Conservation (phyloP, 2,329 filamentous ascomycete genomes). For the Aspergillus novoparasiticus region DNA sequence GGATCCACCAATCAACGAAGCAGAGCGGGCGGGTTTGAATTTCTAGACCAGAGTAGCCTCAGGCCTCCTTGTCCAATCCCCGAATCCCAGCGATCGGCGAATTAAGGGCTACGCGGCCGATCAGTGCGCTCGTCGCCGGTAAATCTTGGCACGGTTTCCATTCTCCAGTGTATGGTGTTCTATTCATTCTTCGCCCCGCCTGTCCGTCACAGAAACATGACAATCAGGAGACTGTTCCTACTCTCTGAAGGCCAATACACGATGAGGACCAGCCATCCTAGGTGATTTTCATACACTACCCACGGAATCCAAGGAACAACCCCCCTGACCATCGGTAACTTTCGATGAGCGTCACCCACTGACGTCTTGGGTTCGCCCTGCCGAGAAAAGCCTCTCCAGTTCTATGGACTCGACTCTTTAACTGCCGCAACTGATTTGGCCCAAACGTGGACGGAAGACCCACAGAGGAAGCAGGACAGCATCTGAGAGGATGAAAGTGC, state of each 20-base stretch:
- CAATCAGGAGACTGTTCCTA: slow-evolving; percentile 4
- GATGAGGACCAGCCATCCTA: neutral
- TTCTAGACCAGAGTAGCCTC: slow-evolving; percentile 11
- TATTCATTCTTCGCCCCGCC: slow-evolving; percentile 7
- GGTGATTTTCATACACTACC: neutral
- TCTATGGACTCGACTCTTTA: neutral
- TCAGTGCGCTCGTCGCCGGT: slow-evolving; percentile 14
- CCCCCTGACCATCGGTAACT: slow-evolving; percentile 29
- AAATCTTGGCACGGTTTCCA: slow-evolving; percentile 27
- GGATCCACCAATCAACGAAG: neutral
- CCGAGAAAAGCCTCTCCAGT: neutral
- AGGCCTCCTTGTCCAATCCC: slow-evolving; percentile 9
- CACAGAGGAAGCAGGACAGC: neutral
- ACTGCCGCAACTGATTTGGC: slow-evolving; percentile 5
- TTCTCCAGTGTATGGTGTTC: slow-evolving; percentile 4
- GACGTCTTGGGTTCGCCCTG: slow-evolving; percentile 21
- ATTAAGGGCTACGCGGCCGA: slow-evolving; percentile 22
- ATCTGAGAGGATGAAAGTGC: neutral
- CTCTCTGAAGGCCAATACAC: neutral
- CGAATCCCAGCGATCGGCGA: slow-evolving; percentile 19
- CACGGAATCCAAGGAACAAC: neutral
- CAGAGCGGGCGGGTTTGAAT: slow-evolving; percentile 14
- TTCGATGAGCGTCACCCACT: slow-evolving; percentile 29
- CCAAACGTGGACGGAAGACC: slow-evolving; percentile 6
- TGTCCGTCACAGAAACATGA: neutral